These are phyloP conservation scores for Alternaria burnsii DNA, from an alignment of 2,329 filamentous ascomycete genomes.

Conservation along the genomic window DNA sequence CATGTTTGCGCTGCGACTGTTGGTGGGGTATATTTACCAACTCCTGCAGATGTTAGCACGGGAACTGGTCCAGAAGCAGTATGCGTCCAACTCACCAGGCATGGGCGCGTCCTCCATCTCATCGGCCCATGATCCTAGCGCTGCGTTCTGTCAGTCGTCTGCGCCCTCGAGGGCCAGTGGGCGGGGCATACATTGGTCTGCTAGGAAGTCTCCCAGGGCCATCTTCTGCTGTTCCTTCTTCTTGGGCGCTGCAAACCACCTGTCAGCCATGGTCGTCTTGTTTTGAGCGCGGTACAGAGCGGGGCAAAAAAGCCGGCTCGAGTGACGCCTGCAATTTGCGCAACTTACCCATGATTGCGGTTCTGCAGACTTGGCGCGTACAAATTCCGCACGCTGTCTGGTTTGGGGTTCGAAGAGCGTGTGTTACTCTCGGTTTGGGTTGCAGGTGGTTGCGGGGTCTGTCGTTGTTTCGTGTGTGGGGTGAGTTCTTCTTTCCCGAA, in stretches of 20 bases:
- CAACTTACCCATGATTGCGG: slow-evolving; percentile 68
- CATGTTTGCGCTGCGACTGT: slow-evolving; percentile 3
- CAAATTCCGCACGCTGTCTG: slow-evolving; percentile 48
- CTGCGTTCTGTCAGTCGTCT: slow-evolving; percentile 55
- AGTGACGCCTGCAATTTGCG: slow-evolving; percentile 33
- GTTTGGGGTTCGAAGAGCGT: slow-evolving; percentile 40
- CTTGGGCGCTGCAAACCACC: slow-evolving; percentile 74
- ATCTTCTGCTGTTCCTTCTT: slow-evolving; percentile 97
- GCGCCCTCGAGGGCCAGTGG: slow-evolving; percentile 23
- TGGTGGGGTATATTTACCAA: slow-evolving; percentile 36
- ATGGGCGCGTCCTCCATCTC: slow-evolving; percentile 90
- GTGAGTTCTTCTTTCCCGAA: slow-evolving; percentile 22
- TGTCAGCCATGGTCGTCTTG: slow-evolving; percentile 54
- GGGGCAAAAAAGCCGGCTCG: slow-evolving; percentile 39
- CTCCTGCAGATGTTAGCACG: slow-evolving; percentile 40
- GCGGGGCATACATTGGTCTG: slow-evolving; percentile 78
- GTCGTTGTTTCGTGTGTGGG: slow-evolving; percentile 32
- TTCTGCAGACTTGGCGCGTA: slow-evolving; percentile 48
- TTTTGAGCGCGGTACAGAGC: slow-evolving; percentile 26
- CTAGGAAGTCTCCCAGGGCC: slow-evolving; percentile 95
- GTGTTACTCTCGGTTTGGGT: slow-evolving; percentile 36
- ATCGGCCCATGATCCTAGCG: slow-evolving; percentile 94
- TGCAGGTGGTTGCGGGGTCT: slow-evolving; percentile 35
- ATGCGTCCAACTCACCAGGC: slow-evolving; percentile 66
- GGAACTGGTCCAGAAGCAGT: slow-evolving; percentile 23